Base-by-base conservation (phyloP, 2,329 filamentous ascomycete genomes). In the Phialophora macrospora region DNA sequence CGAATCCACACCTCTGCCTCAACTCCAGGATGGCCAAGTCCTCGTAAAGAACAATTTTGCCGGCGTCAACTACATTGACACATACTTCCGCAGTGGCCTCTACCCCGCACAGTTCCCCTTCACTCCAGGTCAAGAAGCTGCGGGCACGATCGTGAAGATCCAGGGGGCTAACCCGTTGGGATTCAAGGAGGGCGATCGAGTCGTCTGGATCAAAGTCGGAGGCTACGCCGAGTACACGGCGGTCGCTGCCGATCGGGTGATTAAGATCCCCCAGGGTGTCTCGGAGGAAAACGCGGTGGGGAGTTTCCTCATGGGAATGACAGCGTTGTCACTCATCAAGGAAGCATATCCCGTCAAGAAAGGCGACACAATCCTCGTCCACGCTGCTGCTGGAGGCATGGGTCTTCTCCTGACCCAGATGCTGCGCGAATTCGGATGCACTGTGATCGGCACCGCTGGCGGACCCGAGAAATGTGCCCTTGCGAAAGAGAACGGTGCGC, bases 21-120 rank as follows among this genome's bases (percentile, higher is more conserved):
- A 83, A 57, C 85, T 85, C 1, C 81, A 85, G 41, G 85, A 88
- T n/a, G 88, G 87, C 65, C 84, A 96, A 71, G 78, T 97, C 24
- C 85, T 97, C 3, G 86, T 97, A 65, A 90, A 89, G 78, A 96
- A 96, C 78, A 86, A 89, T 69, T 90, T 86, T 75, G 83, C 90
- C 56, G 93, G 93, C 66, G 82, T 97, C 67, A 97, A 97, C 80
- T 97, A 86, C 80, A 96, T 97, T 74, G 93, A 97, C 78, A 96
- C 86, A 46, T 96, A 97, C 80, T 96, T 93, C 85, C 92, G 93
- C 76, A 87, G 85, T 12, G 93, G 93, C 11, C 85, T 96, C 58
- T 97, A 97, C 82, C 80, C 83, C 11, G 60, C 66, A 17, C 81
- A 80, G 1, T 87, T 90, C 72, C 93, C 93, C 4, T 85, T 90